A percentile compares a stretch with the other conserved stretches of the same genome.
These are phyloP conservation scores for Lentinula edodes DNA, from an alignment of 768 basidiomycete species.

Conservation along the genomic window DNA sequence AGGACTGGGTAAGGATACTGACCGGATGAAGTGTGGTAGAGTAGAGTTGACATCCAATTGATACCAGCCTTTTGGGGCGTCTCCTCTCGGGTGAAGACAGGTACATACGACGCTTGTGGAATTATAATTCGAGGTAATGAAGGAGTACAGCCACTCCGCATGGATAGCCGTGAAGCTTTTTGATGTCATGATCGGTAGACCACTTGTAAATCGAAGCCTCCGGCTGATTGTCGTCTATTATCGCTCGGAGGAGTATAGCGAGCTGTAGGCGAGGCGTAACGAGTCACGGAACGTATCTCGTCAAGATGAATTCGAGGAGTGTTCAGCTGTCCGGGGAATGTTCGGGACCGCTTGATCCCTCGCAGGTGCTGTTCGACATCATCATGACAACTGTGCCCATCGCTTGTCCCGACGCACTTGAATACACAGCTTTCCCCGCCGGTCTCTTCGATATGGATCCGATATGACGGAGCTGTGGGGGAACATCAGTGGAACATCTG, in stretches of 20 bases:
- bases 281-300: not conserved
- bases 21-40: too few species aligned
- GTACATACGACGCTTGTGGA: too few species aligned
- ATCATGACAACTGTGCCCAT: not conserved
- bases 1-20: too few species aligned
- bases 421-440: not conserved
- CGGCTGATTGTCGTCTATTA: not conserved
- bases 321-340: not conserved
- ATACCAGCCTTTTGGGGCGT: too few species aligned
- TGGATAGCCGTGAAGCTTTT: constrained; percentile 1
- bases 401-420: not conserved
- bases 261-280: not conserved
- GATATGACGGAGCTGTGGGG: not conserved
- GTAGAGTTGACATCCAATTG: too few species aligned
- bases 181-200: not conserved
- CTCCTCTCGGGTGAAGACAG: too few species aligned
- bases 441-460: not conserved
- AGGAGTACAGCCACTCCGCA: constrained; percentile 1
- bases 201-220: not conserved
- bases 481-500: too few species aligned
- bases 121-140: not conserved
- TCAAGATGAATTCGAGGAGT: not conserved
- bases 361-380: not conserved
- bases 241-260: not conserved
- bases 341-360: not conserved